phyloP scores from a whole-genome alignment of 2,329 filamentous ascomycete genomes.

The Botryosphaeria agaves region DNA sequence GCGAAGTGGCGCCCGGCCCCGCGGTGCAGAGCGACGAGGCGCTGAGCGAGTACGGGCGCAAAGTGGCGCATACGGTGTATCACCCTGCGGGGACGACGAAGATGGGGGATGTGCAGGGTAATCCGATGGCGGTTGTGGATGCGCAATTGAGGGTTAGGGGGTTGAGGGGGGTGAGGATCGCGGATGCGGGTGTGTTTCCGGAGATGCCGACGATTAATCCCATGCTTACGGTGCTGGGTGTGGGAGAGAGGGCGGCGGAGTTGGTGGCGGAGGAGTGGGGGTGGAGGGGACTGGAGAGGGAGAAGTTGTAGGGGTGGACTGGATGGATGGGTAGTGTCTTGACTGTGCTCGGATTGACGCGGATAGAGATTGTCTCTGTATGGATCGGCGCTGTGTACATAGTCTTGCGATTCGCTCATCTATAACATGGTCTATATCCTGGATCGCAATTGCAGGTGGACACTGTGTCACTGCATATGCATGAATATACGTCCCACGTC shows the following conservation, averaged over 20 bases:
- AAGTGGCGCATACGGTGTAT: constrained; percentile 75
- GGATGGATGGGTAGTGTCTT: too few species aligned
- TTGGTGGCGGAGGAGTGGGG: constrained; percentile 59
- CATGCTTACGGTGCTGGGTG: constrained; percentile 73
- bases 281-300: constrained; percentile 39
- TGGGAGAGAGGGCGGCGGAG: constrained; percentile 74
- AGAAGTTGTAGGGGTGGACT: constrained; percentile 35
- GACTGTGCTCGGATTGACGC: too few species aligned
- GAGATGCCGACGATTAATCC: constrained; percentile 78
- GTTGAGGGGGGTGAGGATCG: constrained; percentile 57
- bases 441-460: too few species aligned
- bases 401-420: too few species aligned
- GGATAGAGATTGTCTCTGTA: too few species aligned
- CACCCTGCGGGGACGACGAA: constrained; percentile 80
- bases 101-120: constrained; percentile 59
- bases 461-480: too few species aligned
- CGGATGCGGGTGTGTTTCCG: constrained; percentile 77
- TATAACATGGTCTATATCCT: too few species aligned
- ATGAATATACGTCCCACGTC: too few species aligned
- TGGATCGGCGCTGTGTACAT: too few species aligned
- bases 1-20: constrained; percentile 64
- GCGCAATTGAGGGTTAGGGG: constrained; percentile 54
- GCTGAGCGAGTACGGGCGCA: constrained; percentile 63
- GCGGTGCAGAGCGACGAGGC: constrained; percentile 60
- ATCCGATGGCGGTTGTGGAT: constrained; percentile 67